Evolutionary conservation across 495 filamentous ascomycete species (phyloP).

Genomic region (Cladorrhinum samala): DNA sequence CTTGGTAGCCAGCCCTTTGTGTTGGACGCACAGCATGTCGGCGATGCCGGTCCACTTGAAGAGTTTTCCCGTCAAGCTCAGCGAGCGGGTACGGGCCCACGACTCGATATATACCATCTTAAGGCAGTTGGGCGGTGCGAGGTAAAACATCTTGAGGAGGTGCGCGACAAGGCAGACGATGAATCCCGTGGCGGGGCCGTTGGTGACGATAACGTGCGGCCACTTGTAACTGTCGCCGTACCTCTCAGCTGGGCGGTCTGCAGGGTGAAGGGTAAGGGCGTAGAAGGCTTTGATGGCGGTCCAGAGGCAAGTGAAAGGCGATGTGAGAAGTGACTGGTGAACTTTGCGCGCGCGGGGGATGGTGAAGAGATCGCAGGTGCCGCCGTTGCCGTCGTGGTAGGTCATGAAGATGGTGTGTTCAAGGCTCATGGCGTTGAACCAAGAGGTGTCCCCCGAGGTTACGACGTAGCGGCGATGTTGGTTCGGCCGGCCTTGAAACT

Average conservation of each 20-base stretch:
- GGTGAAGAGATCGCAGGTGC: conserved; percentile 50
- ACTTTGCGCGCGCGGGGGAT: conserved; percentile 69
- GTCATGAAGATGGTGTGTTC: conserved; percentile 25
- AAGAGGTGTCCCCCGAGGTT: conserved; percentile 69
- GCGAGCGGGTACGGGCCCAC: conserved; percentile 72
- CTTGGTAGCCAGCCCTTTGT: conserved; percentile 18
- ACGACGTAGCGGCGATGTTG: conserved; percentile 77
- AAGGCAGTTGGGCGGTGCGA: conserved; percentile 34
- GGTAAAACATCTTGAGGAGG: conserved; percentile 55
- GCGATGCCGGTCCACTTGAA: conserved; percentile 41
- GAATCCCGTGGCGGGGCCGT: conserved; percentile 83
- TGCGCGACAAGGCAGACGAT: conserved; percentile 67
- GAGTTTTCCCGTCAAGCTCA: conserved; percentile 77
- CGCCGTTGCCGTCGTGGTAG: conserved; percentile 20
- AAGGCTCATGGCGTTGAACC: too few relatives aligned
- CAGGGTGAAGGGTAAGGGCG: conserved; percentile 30
- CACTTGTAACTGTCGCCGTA: conserved; percentile 32
- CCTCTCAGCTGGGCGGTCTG: conserved; percentile 24
- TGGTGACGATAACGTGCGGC: conserved; percentile 64
- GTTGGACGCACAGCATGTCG: conserved; percentile 40
- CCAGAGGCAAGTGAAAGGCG: conserved; percentile 48
- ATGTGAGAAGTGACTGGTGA: conserved; percentile 68
- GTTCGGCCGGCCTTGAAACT: conserved; percentile 38
- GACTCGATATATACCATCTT: conserved; percentile 82
- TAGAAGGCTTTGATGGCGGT: conserved; percentile 52